Evolutionary conservation across 129 eudicot genomes (phyloP), one percentile per base, ranked within the genome.

Genomic region (Saussurea involucrata): DNA sequence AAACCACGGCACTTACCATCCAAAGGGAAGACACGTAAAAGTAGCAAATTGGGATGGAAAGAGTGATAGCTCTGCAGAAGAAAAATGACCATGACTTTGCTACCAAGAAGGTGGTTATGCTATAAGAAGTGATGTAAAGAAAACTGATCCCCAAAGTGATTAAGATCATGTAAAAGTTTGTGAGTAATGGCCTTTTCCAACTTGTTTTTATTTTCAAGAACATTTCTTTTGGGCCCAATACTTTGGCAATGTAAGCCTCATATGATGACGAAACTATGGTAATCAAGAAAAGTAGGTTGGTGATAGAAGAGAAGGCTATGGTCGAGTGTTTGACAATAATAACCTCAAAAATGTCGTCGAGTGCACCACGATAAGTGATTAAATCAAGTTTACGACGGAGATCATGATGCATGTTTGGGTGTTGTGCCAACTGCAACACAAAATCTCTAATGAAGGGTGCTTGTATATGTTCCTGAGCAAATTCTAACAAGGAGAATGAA

Each of bases 1-100:
- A 83, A 78, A 78, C 80, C 27, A 75, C 74, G 8, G 80, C 4
- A 53, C 78, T 79, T 74, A 79, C 42, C 31, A 65, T 75, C 84
- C 84, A 79, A 74, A 65, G 15, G 55, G 75, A 58, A 5, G 64
- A 46, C 22, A 46, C 9, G 27, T 74, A 75, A 22, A 75, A 9
- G 72, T 53, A 75, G 8, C 24, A 40, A 24, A 79, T 0, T 21
- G 44, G 27, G 33, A 49, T 6, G 17, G 65, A 34, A 31, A 68
- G 1, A 11, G 33, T 49, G 58, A 73, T 32, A 60, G 55, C 60
- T 58, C 65, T 37, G 5, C 21, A 60, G 71, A 24, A 70, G 24
- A 60, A 25, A 63, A 6, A 28, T 24, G 31, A 17, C 64, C 29
- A 27, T 25, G 76, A 11, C 63, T 37, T 61, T 20, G 13, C 11